Base-by-base conservation (phyloP, 805 yeast genomes). In the Monosporozyma aerobia region DNA sequence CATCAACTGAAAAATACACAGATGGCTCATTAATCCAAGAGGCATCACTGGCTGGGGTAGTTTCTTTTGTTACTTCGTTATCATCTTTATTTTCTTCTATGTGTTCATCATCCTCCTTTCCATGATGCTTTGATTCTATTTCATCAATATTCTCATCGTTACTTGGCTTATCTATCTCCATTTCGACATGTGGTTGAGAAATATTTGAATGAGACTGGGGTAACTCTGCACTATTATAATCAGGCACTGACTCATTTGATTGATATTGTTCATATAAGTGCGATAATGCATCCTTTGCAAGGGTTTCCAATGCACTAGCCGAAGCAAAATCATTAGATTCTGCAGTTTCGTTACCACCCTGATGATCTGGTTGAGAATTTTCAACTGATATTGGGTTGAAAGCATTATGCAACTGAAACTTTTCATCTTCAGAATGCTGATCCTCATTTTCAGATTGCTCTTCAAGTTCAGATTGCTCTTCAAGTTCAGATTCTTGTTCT, bases 1-100 rank as follows among this genome's bases (percentile, higher is more conserved):
- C 58, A 25, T 53, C 55, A 11, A 53, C 57, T 5, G 63, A 59
- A 37, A 51, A 59, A 41, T 55, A 61, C 3, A 55, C 45, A 5
- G 61, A 53, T 5, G 51, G 47, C 6, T 57, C 58, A 47, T 51
- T 51, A 1, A 39, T 44, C 11, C 19, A n/a, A n/a, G 27, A 32
- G 5, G 7, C 27, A 16, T 55, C 52, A 7, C 16, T 40, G 5
- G 40, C 44, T 9, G 49, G 49, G 14, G 16, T 41, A 27, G 27
- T 16, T 11, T 19, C 44, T 10, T 29, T 39, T 9, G 11, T 3
- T 14, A 30, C 11, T 10, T 29, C n/a, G 14, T 27, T 29, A 16
- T 10, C 13, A 29, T 44, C 47, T 27, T 16, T 29, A 16, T 30
- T 9, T 7, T n/a, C 29, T 40, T 40, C 44, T 8, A 40, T 16